A percentile compares a stretch with the other conserved stretches of the same genome.
Evolutionary conservation across 305 asterid genomes (phyloP).

Genomic region (Fraxinus velutina): DNA sequence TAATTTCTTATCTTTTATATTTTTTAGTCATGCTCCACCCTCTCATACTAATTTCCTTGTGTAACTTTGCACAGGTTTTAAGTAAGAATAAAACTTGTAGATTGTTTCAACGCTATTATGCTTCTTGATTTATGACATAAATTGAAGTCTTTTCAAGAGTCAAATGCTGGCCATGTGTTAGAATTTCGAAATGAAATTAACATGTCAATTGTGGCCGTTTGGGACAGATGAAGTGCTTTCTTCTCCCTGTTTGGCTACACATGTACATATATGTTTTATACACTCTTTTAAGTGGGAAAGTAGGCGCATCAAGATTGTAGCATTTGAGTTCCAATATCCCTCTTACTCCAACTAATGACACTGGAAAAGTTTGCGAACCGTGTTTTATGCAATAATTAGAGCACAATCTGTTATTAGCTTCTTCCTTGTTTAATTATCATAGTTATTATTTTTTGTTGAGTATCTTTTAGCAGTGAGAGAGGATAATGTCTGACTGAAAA

Average conservation of each 20-base stretch:
- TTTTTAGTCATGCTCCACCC: not conserved
- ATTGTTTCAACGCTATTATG: not conserved
- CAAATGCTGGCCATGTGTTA: not conserved
- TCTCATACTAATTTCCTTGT: not conserved
- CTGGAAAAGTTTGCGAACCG: not conserved
- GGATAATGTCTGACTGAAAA: not conserved
- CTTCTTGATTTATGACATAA: not conserved
- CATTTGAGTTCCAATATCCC: not conserved
- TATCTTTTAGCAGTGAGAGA: not conserved
- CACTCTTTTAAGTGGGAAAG: not conserved
- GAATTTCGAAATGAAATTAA: not conserved
- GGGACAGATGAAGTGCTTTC: not conserved
- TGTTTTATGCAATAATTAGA: not conserved
- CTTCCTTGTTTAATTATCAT: not conserved
- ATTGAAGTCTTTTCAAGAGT: not conserved
- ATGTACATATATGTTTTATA: not conserved
- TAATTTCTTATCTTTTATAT: not conserved
- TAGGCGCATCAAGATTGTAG: not conserved
- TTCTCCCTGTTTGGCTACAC: not conserved
- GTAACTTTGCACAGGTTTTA: not conserved
- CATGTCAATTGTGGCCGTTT: not conserved
- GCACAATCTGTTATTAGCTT: not conserved
- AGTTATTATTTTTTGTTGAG: not conserved
- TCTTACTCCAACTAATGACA: not conserved
- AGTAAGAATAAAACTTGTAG: not conserved